phyloP scores from a whole-genome alignment of 495 filamentous ascomycete species.

The Trichocladium antarcticum region DNA sequence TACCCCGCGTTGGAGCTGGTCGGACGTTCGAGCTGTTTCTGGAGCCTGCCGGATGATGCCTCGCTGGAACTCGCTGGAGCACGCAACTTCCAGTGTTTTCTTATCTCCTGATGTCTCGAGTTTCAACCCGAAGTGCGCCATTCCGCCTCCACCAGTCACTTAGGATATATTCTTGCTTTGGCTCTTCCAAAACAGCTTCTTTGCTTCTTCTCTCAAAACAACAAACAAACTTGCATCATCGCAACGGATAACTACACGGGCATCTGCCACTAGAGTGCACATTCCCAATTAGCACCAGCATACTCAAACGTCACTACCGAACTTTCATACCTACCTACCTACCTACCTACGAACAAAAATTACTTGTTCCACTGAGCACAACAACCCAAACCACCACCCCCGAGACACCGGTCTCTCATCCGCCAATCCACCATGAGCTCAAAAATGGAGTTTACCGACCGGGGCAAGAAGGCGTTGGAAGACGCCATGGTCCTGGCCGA shows the following conservation, averaged over 20 bases:
- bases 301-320: conserved; percentile 22
- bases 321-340: no score
- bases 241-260: background rate
- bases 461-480: conserved; percentile 74
- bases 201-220: background rate
- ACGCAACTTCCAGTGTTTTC: conserved; percentile 4
- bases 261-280: background rate
- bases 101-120: conserved; percentile 10
- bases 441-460: conserved; percentile 79
- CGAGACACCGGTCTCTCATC: conserved; percentile 18
- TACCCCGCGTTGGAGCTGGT: conserved; percentile 14
- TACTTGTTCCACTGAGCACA: conserved; percentile 1
- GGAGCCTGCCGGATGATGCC: conserved; percentile 10
- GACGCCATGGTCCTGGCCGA: conserved; percentile 75
- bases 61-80: conserved; percentile 7
- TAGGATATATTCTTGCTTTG: conserved; percentile 15
- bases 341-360: background rate
- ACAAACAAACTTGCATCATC: background rate
- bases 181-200: background rate
- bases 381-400: conserved; percentile 4
- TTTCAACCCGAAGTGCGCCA: conserved; percentile 5
- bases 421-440: conserved; percentile 35
- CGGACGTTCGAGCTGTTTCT: conserved; percentile 20
- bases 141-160: background rate
- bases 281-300: conserved; percentile 15